A percentile compares a stretch with the other conserved stretches of the same genome.
These are phyloP conservation scores for Mortierella sp. DNA, from an alignment of 371 early-diverging fungal genomes.

Conservation along the genomic window DNA sequence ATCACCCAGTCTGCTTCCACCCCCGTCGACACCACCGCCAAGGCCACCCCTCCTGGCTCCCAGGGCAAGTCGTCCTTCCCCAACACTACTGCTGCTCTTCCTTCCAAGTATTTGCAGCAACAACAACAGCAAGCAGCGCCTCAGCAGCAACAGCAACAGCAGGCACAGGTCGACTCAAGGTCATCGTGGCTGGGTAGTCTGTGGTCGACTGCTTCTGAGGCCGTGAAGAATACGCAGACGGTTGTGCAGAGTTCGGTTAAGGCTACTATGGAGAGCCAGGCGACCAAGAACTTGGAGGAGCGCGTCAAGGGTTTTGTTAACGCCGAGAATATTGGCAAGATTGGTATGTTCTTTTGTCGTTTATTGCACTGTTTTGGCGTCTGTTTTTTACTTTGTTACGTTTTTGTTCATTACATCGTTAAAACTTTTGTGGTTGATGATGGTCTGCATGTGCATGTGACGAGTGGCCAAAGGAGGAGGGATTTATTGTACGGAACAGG, in stretches of 20 bases:
- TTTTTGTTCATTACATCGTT: background rate
- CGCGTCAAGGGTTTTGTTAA: conserved; percentile 72
- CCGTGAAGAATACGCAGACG: conserved; percentile 59
- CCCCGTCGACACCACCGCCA: conserved; percentile 25
- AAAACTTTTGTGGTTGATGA: conserved; percentile 3
- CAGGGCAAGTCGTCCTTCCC: conserved; percentile 23
- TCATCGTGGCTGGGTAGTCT: conserved; percentile 56
- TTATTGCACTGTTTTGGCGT: background rate
- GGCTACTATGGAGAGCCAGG: conserved; percentile 60
- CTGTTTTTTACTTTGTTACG: background rate
- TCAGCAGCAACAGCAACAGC: conserved; percentile 39
- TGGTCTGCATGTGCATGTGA: conserved; percentile 11
- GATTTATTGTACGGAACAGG: no score
- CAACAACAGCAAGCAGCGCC: conserved; percentile 17
- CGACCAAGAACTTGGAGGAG: conserved; percentile 70
- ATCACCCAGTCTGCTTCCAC: conserved; percentile 56
- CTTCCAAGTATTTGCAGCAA: conserved; percentile 46
- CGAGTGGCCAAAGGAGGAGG: background rate
- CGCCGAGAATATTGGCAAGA: conserved; percentile 74
- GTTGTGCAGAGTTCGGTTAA: conserved; percentile 61
- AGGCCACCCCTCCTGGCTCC: conserved; percentile 25
- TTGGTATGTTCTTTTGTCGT: conserved; percentile 59
- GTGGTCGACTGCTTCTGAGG: conserved; percentile 58
- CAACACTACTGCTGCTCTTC: conserved; percentile 29
- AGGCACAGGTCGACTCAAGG: conserved; percentile 32